These are phyloP conservation scores for Quercus alba DNA, from an alignment of 306 rosid genomes.

Conservation along the genomic window DNA sequence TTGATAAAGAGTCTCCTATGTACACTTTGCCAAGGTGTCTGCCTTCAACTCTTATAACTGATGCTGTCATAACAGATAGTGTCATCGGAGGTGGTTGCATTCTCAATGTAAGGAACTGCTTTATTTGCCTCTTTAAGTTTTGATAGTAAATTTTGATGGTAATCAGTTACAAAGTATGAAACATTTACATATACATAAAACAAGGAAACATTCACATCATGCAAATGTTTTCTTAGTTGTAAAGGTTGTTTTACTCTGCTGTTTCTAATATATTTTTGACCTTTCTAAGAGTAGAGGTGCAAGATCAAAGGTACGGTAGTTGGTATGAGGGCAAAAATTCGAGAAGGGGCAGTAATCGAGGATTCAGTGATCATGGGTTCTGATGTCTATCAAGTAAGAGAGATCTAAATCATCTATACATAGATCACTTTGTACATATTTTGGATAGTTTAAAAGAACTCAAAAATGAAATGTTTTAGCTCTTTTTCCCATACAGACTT, in stretches of 20 bases:
- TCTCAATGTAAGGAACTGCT: conserved; percentile 27
- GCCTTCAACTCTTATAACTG: conserved; percentile 33
- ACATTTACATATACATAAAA: neutral
- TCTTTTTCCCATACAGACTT: too few relatives aligned
- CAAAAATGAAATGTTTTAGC: neutral
- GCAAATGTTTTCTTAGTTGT: neutral
- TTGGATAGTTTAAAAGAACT: neutral
- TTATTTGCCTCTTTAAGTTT: neutral
- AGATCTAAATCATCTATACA: neutral
- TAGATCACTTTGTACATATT: neutral
- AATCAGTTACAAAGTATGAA: neutral
- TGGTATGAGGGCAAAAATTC: conserved; percentile 30
- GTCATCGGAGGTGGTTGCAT: conserved; percentile 45
- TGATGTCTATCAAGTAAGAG: conserved; percentile 27
- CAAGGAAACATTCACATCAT: neutral
- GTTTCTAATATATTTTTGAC: neutral
- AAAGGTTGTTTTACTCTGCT: neutral
- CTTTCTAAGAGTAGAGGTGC: conserved; percentile 35
- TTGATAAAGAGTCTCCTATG: conserved; percentile 21
- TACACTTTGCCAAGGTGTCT: conserved; percentile 32
- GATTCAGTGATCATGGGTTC: conserved; percentile 41
- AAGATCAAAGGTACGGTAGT: conserved; percentile 30
- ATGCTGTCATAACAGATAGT: conserved; percentile 31
- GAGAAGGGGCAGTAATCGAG: conserved; percentile 31
- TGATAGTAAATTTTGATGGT: neutral